These are phyloP conservation scores for Talaromyces atroroseus DNA, from an alignment of 2,329 filamentous ascomycete genomes.

Conservation along the genomic window DNA sequence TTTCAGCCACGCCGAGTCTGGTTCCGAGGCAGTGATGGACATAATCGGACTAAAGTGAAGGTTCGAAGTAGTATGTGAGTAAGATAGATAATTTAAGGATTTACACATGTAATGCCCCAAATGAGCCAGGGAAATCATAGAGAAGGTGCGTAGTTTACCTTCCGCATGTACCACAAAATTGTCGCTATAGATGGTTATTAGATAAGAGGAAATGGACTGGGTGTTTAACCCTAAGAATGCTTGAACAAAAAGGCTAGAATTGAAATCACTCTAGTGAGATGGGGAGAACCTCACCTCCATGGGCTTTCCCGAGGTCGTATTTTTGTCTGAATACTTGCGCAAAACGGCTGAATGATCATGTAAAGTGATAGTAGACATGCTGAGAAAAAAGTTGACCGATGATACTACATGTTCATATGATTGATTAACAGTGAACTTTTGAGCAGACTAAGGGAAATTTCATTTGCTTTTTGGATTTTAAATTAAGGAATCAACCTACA, in stretches of 20 bases:
- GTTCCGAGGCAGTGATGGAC: background rate
- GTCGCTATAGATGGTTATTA: background rate
- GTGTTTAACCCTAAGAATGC: too few species aligned
- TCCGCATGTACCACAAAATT: conserved; percentile 2
- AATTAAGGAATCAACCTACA: too few species aligned
- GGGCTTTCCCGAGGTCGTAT: background rate
- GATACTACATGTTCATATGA: background rate
- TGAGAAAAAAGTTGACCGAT: background rate
- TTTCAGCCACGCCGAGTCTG: background rate
- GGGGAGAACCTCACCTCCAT: background rate
- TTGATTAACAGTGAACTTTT: background rate
- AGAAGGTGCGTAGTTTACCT: background rate
- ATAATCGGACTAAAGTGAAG: background rate
- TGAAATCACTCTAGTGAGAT: background rate
- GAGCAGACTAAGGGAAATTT: background rate
- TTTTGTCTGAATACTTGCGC: background rate
- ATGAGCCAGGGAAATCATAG: too few species aligned
- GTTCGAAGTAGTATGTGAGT: background rate
- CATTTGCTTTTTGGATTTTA: too few species aligned
- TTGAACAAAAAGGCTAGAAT: background rate
- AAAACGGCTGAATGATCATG: background rate
- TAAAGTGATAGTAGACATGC: background rate
- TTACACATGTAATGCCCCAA: too few species aligned
- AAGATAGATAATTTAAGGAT: background rate
- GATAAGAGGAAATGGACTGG: too few species aligned